A percentile compares a stretch with the other conserved stretches of the same genome.
Conservation (phyloP, 371 early-diverging fungal genomes). For the Umbelopsis sp. region DNA sequence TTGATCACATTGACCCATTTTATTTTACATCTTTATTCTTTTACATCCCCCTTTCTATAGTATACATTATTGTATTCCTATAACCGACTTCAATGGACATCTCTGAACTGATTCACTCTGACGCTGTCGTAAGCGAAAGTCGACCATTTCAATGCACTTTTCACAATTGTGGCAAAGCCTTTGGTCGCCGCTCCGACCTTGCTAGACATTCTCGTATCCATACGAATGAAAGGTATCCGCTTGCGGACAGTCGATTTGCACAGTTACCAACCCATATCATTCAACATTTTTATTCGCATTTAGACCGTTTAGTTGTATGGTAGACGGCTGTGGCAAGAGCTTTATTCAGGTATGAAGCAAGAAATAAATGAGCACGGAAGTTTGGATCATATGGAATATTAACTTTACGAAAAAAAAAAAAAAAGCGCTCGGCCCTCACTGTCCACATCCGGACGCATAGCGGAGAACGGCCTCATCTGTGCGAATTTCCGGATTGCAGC, state of each 20-base stretch:
- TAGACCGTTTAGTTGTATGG: slow-evolving; percentile 70
- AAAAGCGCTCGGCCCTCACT: slow-evolving; percentile 66
- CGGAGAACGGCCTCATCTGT: slow-evolving; percentile 73
- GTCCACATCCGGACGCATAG: slow-evolving; percentile 76
- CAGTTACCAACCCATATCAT: slow-evolving; percentile 2
- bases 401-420: background rate
- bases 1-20: background rate
- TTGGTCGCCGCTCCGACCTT: slow-evolving; percentile 76
- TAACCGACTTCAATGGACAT: slow-evolving; percentile 54
- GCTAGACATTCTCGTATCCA: slow-evolving; percentile 80
- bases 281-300: slow-evolving; percentile 8
- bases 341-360: slow-evolving; percentile 65
- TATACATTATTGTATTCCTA: too few relatives aligned
- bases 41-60: too few relatives aligned
- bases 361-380: slow-evolving; percentile 15
- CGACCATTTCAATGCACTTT: slow-evolving; percentile 68
- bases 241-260: background rate
- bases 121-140: slow-evolving; percentile 40
- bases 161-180: slow-evolving; percentile 66
- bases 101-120: slow-evolving; percentile 66
- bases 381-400: background rate
- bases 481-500: slow-evolving; percentile 57
- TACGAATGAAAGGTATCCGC: slow-evolving; percentile 62
- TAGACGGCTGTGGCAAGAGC: slow-evolving; percentile 71
- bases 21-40: background rate